phyloP scores from a whole-genome alignment of 495 filamentous ascomycete genomes.

The Astrocystis sublimbata region DNA sequence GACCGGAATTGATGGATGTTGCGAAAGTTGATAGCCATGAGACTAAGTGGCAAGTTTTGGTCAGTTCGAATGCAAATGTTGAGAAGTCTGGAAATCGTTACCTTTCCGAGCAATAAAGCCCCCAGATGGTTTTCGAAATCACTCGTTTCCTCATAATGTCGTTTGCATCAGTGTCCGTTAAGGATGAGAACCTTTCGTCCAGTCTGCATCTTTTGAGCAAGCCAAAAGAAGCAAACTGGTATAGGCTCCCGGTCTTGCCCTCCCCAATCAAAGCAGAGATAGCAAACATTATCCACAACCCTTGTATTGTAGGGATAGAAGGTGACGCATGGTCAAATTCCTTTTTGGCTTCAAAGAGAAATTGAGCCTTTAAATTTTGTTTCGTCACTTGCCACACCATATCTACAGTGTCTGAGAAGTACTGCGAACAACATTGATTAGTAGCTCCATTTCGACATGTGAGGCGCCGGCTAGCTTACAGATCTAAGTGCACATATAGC shows the following conservation, averaged over 20 bases:
- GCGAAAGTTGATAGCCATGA: slow-evolving; percentile 5
- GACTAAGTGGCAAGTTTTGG: neutral
- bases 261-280: slow-evolving; percentile 16
- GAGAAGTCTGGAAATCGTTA: no score
- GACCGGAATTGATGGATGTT: neutral
- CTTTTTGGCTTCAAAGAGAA: slow-evolving; percentile 21
- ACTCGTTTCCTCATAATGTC: slow-evolving; percentile 11
- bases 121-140: slow-evolving; percentile 21
- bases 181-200: neutral
- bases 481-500: slow-evolving; percentile 48
- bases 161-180: slow-evolving; percentile 2
- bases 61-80: neutral
- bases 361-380: slow-evolving; percentile 12
- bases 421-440: neutral
- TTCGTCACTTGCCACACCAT: neutral
- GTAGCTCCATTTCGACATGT: neutral
- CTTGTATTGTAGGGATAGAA: slow-evolving; percentile 19
- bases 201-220: slow-evolving; percentile 22
- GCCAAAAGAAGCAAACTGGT: slow-evolving; percentile 22
- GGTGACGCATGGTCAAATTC: slow-evolving; percentile 12
- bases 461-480: slow-evolving; percentile 30
- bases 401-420: slow-evolving; percentile 20
- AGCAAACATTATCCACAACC: slow-evolving; percentile 19
- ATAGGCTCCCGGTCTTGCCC: slow-evolving; percentile 21
- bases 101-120: slow-evolving; percentile 21